phyloP scores from a whole-genome alignment of 345 rosid species.

The Camelina hispida region DNA sequence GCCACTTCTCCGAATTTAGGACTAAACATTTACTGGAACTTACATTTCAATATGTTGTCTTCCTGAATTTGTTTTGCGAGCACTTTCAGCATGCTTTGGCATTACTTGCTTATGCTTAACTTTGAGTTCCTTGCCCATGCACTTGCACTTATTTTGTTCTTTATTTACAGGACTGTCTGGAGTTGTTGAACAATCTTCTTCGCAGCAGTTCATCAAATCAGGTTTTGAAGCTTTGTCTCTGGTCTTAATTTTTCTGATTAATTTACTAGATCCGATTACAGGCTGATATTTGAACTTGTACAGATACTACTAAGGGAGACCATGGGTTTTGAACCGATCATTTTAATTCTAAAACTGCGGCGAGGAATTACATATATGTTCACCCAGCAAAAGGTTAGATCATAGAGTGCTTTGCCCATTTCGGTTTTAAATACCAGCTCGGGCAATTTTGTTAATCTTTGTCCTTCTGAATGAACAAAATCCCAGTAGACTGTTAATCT shows the following conservation, averaged over 20 bases:
- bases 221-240: conserved; percentile 51
- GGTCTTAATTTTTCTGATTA: conserved; percentile 1
- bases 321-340: conserved; percentile 82
- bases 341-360: conserved; percentile 75
- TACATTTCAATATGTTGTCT: background rate
- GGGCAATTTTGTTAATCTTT: conserved; percentile 51
- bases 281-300: conserved; percentile 42
- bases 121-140: conserved; percentile 22
- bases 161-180: conserved; percentile 80
- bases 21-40: conserved; percentile 11
- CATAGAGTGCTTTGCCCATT: conserved; percentile 39
- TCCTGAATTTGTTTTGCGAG: background rate
- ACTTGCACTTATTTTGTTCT: conserved; percentile 10
- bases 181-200: conserved; percentile 89
- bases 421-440: conserved; percentile 17
- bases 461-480: conserved; percentile 51
- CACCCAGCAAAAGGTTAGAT: conserved; percentile 97
- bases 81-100: conserved; percentile 8
- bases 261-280: conserved; percentile 19
- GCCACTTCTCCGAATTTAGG: conserved; percentile 9
- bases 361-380: conserved; percentile 82
- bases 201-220: conserved; percentile 87
- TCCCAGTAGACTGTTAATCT: conserved; percentile 97
- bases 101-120: conserved; percentile 13
- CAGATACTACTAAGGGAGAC: conserved; percentile 93